Evolutionary conservation across 768 basidiomycete genomes (phyloP), one percentile per base, ranked within the genome.

Genomic region (Pleurotus tuoliensis): DNA sequence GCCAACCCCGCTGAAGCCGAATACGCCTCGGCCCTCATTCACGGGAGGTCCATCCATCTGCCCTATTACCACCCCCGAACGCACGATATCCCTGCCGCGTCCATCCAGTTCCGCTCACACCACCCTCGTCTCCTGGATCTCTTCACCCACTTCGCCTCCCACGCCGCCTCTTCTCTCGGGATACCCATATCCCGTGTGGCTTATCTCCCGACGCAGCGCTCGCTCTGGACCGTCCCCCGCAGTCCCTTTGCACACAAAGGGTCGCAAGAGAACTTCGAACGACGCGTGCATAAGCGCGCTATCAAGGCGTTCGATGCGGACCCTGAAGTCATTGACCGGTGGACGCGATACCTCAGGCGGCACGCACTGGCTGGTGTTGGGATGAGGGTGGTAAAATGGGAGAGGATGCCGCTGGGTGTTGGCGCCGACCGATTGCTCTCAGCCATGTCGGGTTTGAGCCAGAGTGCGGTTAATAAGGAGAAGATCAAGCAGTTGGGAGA

Each of bases 201-300:
- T 12, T 71, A 73, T 3, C 82, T 96, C 0, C 94, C 93, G 0
- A 91, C 82, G 2, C 77, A 86, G 61, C 87, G 90, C 45, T 76
- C 80, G 4, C 73, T 97, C 8, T 92, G 91, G 86, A 97, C 96
- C 0, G 94, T 97, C 15, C 78, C 81, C 7, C 82, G 87, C 37
- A 82, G 84, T 3, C 95, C 96, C 8, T 98, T 98, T 67, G 86
- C 83, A 4, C 88, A 95, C 70, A 98, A 98, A 67, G 97, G 96
- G 72, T 76, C 82, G 15, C 94, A 98, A 71, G 94, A 98, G 76
- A 98, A 98, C 72, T 98, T 96, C 68, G 88, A 94, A 68, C 76
- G 92, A 24, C 82, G 77, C 63, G 86, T 87, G 53, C 90, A 95
- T 66, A 91, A 90, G 66, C 82, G 95, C 9, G 81, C 82, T 39